phyloP scores from a whole-genome alignment of 306 rosid species.

The Vigna mungo region DNA sequence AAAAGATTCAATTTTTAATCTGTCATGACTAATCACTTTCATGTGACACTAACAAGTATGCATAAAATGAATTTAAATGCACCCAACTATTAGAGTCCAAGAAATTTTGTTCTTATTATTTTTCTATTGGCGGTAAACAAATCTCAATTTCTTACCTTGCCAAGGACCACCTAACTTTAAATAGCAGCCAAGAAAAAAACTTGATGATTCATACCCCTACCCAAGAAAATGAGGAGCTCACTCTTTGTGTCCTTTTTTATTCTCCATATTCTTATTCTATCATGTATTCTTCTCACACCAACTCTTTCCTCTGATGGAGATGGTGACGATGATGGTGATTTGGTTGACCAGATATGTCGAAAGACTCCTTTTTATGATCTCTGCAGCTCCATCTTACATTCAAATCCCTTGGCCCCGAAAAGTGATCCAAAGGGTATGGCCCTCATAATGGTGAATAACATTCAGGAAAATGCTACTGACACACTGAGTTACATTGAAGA shows the following conservation, averaged over 20 bases:
- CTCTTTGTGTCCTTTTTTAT: neutral
- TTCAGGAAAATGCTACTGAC: slow-evolving; percentile 52
- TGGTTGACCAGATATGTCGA: slow-evolving; percentile 57
- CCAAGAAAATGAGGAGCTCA: slow-evolving; percentile 44
- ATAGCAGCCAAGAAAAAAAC: slow-evolving; percentile 41
- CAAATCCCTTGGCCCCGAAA: slow-evolving; percentile 53
- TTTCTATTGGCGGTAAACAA: slow-evolving; percentile 13
- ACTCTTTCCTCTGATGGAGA: slow-evolving; percentile 44
- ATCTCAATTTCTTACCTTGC: slow-evolving; percentile 35
- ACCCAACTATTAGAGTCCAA: neutral
- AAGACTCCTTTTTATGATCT: slow-evolving; percentile 62
- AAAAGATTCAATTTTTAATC: neutral
- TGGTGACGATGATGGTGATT: slow-evolving; percentile 28
- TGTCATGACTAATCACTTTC: neutral
- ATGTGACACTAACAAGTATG: neutral
- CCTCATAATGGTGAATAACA: slow-evolving; percentile 51
- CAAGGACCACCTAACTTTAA: slow-evolving; percentile 51
- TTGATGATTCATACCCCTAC: slow-evolving; percentile 20
- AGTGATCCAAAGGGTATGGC: slow-evolving; percentile 62
- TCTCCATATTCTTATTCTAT: slow-evolving; percentile 39
- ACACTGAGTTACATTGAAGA: slow-evolving; percentile 54
- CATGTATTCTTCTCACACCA: slow-evolving; percentile 36
- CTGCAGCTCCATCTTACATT: slow-evolving; percentile 54
- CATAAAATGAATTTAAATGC: neutral
- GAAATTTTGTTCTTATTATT: neutral